Conservation (phyloP, 176 grass and related monocot species). For the Oryza longistaminata region DNA sequence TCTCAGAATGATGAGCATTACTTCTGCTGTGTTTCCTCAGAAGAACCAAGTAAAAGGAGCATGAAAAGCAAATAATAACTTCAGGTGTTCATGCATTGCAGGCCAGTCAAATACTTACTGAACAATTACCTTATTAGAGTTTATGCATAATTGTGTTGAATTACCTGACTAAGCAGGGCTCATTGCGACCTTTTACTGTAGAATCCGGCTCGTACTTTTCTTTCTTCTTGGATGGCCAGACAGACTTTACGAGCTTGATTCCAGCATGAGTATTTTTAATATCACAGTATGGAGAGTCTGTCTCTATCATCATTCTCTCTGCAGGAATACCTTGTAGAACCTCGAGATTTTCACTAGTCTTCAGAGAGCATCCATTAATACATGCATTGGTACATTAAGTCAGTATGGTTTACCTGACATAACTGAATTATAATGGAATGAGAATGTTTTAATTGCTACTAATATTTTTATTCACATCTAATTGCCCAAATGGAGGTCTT, state of each 20-base stretch:
- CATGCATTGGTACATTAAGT: conserved; percentile 46
- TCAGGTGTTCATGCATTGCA: neutral
- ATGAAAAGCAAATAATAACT: neutral
- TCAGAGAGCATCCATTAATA: conserved; percentile 89
- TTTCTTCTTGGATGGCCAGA: conserved; percentile 95
- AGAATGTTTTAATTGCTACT: neutral
- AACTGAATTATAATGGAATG: conserved; percentile 4
- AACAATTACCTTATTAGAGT: neutral
- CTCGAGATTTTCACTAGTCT: conserved; percentile 81
- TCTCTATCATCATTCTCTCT: conserved; percentile 94
- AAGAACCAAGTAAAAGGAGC: neutral
- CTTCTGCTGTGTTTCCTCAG: neutral
- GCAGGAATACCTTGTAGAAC: conserved; percentile 74
- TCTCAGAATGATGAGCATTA: neutral
- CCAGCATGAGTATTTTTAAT: conserved; percentile 95
- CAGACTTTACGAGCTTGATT: conserved; percentile 75
- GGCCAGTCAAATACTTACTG: neutral
- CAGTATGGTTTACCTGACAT: neutral
- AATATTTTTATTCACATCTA: neutral
- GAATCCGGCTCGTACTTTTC: conserved; percentile 77
- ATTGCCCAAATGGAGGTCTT: conserved; percentile 18
- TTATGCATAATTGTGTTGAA: neutral
- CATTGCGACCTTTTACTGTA: conserved; percentile 82
- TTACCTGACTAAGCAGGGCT: conserved; percentile 94
- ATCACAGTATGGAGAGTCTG: conserved; percentile 94